Percentiles rank a stretch among this genome's conserved stretches.
Conservation (phyloP, 2,329 filamentous ascomycete species). For the Chrysoporthe puriensis region DNA sequence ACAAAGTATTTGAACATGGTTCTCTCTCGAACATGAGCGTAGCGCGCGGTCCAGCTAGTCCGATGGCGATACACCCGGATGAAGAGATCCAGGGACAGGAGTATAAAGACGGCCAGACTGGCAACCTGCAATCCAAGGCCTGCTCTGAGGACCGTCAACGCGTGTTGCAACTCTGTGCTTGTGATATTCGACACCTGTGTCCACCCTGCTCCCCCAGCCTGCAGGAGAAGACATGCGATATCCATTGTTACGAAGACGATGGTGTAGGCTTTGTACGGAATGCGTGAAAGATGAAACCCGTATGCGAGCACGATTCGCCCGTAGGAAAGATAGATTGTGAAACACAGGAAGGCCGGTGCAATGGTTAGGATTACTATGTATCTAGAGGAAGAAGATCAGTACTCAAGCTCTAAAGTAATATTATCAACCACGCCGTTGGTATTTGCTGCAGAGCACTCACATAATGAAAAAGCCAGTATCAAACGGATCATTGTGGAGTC, state of each 20-base stretch:
- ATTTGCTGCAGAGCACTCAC: not conserved
- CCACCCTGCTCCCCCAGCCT: not conserved
- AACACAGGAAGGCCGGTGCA: constrained; percentile 1
- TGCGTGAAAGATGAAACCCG: not conserved
- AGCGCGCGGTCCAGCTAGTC: not conserved
- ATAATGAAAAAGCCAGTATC: not conserved
- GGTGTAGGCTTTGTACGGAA: not conserved
- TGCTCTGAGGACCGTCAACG: not conserved
- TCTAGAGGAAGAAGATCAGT: not conserved
- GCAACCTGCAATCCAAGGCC: not conserved
- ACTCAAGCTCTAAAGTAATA: not conserved
- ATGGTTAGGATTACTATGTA: not conserved
- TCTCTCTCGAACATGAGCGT: not conserved
- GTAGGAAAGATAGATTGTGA: not conserved
- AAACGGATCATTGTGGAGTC: not conserved
- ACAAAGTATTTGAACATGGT: not conserved
- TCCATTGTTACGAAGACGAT: not conserved
- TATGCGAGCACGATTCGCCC: not conserved
- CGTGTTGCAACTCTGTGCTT: not conserved
- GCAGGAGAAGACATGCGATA: not conserved
- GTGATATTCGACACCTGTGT: not conserved
- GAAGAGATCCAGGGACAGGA: not conserved
- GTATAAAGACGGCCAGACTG: not conserved
- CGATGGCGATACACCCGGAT: not conserved
- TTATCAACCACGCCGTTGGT: too few relatives aligned